Percentiles rank a stretch among this genome's conserved stretches.
Evolutionary conservation across 345 rosid species (phyloP).

Genomic region (Citrus trifoliata): DNA sequence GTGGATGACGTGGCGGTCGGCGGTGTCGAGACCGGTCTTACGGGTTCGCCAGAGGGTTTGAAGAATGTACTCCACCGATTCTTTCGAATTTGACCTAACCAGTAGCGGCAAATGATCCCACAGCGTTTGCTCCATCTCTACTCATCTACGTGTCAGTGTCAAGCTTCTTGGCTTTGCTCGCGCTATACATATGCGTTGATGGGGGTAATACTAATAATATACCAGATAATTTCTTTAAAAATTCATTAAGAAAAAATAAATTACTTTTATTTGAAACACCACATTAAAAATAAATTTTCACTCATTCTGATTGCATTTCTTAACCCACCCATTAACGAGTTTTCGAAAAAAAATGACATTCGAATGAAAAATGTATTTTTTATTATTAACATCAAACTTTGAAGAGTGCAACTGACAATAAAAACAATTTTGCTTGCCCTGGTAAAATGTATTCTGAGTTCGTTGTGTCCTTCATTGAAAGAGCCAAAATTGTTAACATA

Average conservation of each 20-base stretch:
- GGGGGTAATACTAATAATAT: too few relatives aligned
- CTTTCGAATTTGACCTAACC: constrained; percentile 53
- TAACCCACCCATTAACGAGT: neutral
- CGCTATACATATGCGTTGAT: too few relatives aligned
- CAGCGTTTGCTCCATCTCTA: constrained; percentile 38
- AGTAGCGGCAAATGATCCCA: constrained; percentile 60
- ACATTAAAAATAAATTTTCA: too few relatives aligned
- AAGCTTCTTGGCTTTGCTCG: neutral
- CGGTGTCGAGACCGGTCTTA: constrained; percentile 50
- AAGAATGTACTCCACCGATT: constrained; percentile 55
- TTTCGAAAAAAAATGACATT: too few relatives aligned
- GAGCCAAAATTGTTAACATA: neutral
- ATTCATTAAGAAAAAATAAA: too few relatives aligned
- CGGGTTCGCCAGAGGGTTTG: constrained; percentile 67
- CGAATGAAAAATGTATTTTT: too few relatives aligned
- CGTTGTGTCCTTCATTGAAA: neutral
- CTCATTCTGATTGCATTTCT: neutral
- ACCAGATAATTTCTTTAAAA: too few relatives aligned
- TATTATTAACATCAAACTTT: too few relatives aligned
- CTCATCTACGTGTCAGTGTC: neutral
- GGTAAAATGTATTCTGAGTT: too few relatives aligned
- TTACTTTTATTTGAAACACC: too few relatives aligned
- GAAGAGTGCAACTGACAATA: too few relatives aligned
- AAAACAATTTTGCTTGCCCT: neutral
- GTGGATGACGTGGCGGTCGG: constrained; percentile 47